Evolutionary conservation across 106 monocot genomes (phyloP).

Genomic region (Narthecium ossifragum): DNA sequence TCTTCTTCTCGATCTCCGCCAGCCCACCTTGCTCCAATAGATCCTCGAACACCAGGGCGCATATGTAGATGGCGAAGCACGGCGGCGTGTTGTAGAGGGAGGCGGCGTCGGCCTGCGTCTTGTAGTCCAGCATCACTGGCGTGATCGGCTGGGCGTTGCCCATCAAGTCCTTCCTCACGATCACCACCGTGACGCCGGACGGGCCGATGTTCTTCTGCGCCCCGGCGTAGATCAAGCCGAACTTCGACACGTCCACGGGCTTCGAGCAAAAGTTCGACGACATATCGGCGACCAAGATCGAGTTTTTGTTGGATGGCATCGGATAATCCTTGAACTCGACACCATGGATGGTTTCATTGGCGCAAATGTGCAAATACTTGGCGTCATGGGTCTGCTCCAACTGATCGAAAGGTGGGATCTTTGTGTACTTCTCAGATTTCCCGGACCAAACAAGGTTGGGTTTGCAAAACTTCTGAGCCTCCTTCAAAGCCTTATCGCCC

Average conservation of each 20-base stretch:
- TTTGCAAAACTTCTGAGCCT: constrained; percentile 76
- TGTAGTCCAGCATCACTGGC: constrained; percentile 98
- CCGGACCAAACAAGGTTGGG: constrained; percentile 69
- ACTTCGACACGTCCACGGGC: constrained; percentile 89
- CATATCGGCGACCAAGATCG: constrained; percentile 88
- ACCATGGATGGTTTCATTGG: constrained; percentile 96
- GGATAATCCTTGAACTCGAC: constrained; percentile 98
- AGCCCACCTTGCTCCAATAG: constrained; percentile 84
- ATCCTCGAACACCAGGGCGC: constrained; percentile 84
- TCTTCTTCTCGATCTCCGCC: constrained; percentile 73
- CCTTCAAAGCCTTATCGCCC: constrained; percentile 94
- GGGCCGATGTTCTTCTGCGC: constrained; percentile 99
- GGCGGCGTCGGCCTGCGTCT: constrained; percentile 61
- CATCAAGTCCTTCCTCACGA: constrained; percentile 75
- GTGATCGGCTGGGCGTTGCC: constrained; percentile 71
- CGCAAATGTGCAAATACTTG: constrained; percentile 85
- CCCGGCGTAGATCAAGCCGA: constrained; percentile 90
- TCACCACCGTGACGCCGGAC: constrained; percentile 79
- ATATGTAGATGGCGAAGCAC: constrained; percentile 82
- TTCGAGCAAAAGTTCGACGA: constrained; percentile 99
- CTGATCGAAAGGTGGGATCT: constrained; percentile 52
- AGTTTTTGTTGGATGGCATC: constrained; percentile 21
- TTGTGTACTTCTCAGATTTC: constrained; percentile 80
- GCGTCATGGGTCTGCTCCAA: constrained; percentile 58
- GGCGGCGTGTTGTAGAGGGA: constrained; percentile 99